A percentile compares a stretch with the other conserved stretches of the same genome.
Evolutionary conservation across 257 asterid genomes (phyloP).

Genomic region (Nemophila menziesii): DNA sequence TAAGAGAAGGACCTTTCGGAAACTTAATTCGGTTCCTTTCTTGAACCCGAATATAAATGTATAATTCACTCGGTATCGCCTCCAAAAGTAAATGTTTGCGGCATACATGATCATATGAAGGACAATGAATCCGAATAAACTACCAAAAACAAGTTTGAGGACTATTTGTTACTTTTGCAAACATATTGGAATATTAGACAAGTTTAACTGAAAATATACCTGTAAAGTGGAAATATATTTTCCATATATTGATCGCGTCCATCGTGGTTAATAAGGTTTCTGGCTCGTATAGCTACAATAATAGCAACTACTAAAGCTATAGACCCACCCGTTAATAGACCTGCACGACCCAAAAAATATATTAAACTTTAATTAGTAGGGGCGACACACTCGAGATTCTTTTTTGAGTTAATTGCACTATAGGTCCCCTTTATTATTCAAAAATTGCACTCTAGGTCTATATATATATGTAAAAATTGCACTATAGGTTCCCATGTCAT

Average conservation of each 20-base stretch:
- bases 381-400: no score
- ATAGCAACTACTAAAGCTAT: slow-evolving; percentile 48
- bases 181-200: neutral
- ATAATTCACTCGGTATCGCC: slow-evolving; percentile 55
- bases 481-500: no score
- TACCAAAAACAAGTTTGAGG: slow-evolving; percentile 17
- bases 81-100: slow-evolving; percentile 54
- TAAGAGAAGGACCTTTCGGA: slow-evolving; percentile 54
- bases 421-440: no score
- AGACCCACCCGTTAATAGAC: slow-evolving; percentile 66
- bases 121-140: slow-evolving; percentile 53
- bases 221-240: slow-evolving; percentile 66
- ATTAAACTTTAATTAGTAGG: no score
- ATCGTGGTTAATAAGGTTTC: slow-evolving; percentile 30
- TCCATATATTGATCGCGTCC: slow-evolving; percentile 48
- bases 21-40: slow-evolving; percentile 64
- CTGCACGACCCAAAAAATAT: slow-evolving; percentile 18
- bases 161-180: no score
- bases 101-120: slow-evolving; percentile 74
- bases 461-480: no score
- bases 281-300: slow-evolving; percentile 28
- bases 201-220: slow-evolving; percentile 24
- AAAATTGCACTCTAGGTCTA: no score
- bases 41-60: slow-evolving; percentile 64
- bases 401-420: no score